Percentiles rank a stretch among this genome's conserved stretches.
These are phyloP conservation scores for Trifolium dubium DNA, from an alignment of 306 rosid genomes.

Conservation along the genomic window DNA sequence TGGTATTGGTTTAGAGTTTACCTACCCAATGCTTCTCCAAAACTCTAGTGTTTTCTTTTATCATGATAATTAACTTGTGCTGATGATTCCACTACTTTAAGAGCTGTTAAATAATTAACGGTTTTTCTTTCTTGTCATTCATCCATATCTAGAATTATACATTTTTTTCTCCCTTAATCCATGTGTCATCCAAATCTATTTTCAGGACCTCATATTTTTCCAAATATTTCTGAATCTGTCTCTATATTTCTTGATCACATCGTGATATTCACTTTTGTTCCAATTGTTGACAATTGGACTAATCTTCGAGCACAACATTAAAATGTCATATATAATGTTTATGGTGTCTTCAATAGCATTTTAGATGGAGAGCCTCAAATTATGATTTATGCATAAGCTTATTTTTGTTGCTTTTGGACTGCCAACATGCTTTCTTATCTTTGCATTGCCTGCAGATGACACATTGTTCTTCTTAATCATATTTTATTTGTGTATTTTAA, in stretches of 20 bases:
- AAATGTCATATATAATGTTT: too few species aligned
- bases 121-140: background rate
- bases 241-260: background rate
- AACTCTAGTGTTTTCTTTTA: background rate
- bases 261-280: too few species aligned
- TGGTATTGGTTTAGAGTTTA: slow-evolving; percentile 7
- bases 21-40: slow-evolving; percentile 19
- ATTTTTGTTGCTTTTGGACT: too few species aligned
- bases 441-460: background rate
- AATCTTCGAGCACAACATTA: too few species aligned
- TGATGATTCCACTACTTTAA: background rate
- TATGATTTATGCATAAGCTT: background rate
- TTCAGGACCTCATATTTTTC: background rate
- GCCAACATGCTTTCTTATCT: background rate
- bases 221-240: too few species aligned
- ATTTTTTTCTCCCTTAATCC: background rate
- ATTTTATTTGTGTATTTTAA: slow-evolving; percentile 1
- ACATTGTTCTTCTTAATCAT: background rate
- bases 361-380: too few species aligned
- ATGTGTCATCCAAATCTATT: background rate
- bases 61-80: slow-evolving; percentile 2
- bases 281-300: too few species aligned
- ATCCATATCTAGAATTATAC: background rate
- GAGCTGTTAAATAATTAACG: slow-evolving; percentile 21
- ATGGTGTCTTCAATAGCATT: too few species aligned